Evolutionary conservation across 2,329 filamentous ascomycete genomes (phyloP).

Genomic region (Pseudogymnoascus sp.): DNA sequence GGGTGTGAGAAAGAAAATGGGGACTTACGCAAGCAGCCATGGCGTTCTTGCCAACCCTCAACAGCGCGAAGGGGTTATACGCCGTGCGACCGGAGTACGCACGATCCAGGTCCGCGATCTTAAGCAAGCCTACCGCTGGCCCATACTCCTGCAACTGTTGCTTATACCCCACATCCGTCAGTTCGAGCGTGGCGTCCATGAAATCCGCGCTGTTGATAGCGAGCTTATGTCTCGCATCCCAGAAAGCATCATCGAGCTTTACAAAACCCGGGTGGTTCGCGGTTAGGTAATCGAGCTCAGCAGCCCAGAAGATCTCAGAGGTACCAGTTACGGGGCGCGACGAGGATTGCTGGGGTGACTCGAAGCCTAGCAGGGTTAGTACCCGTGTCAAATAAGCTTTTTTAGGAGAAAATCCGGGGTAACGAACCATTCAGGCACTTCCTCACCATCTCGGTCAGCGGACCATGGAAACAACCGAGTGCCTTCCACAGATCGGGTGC

Average conservation of each 20-base stretch:
- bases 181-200: neutral
- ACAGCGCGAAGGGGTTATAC: neutral
- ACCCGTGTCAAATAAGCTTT: neutral
- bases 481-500: neutral
- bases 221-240: neutral
- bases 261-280: neutral
- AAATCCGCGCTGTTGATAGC: neutral
- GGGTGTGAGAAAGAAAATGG: neutral
- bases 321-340: neutral
- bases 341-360: neutral
- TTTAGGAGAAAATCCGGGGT: neutral
- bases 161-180: neutral
- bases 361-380: neutral
- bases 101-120: neutral
- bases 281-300: neutral
- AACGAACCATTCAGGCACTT: neutral
- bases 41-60: neutral
- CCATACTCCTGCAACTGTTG: neutral
- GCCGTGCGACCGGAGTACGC: neutral
- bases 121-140: neutral
- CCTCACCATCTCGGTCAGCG: neutral
- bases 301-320: neutral
- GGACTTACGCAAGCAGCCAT: neutral
- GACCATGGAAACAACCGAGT: neutral
- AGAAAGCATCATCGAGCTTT: neutral